Conservation (phyloP, 2,329 filamentous ascomycete genomes). For the Penicillium sp. region DNA sequence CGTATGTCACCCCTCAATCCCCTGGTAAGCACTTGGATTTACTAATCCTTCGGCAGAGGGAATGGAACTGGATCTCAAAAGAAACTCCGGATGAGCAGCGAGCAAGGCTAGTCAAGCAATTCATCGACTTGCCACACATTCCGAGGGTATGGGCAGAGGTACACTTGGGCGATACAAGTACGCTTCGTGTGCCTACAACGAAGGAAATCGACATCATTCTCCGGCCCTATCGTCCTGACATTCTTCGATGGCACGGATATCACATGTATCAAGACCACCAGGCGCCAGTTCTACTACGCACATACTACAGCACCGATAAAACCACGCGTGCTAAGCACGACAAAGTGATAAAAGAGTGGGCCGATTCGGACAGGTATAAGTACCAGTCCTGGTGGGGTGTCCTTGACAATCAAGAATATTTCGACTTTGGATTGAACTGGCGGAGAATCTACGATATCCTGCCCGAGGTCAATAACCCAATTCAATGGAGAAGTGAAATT, state of each 20-base stretch:
- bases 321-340: background rate
- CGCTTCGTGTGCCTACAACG: background rate
- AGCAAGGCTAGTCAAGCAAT: background rate
- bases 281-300: background rate
- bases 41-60: background rate
- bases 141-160: background rate
- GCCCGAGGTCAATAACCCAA: background rate
- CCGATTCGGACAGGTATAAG: background rate
- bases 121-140: background rate
- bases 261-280: background rate
- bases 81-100: background rate
- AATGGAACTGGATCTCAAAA: background rate
- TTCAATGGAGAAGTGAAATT: background rate
- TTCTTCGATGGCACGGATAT: background rate
- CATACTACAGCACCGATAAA: background rate
- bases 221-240: background rate
- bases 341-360: background rate
- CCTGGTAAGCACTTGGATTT: background rate
- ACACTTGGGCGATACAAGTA: background rate
- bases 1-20: background rate
- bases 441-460: conserved; percentile 7
- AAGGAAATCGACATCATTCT: background rate
- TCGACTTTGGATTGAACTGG: conserved; percentile 4
- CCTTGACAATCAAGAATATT: background rate
- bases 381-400: background rate